phyloP scores from a whole-genome alignment of 768 basidiomycete species.

The Suillus brevipes region DNA sequence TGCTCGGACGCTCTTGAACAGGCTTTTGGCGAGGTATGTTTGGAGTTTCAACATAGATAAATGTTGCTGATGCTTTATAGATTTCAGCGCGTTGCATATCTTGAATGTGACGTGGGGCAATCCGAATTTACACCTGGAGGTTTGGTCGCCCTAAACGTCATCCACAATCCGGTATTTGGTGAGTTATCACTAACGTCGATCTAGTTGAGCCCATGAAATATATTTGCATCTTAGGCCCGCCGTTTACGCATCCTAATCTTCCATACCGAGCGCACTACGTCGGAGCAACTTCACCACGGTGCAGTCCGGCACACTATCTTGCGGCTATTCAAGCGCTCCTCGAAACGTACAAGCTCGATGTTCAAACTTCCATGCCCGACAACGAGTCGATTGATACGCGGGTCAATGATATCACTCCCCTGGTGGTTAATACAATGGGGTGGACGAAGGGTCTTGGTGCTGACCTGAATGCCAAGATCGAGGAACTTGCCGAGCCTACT shows the following conservation, averaged over 20 bases:
- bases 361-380: constrained; percentile 44
- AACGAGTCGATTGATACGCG: constrained; percentile 35
- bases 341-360: constrained; percentile 65
- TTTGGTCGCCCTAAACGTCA: constrained; percentile 74
- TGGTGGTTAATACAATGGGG: constrained; percentile 95
- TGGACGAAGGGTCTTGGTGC: constrained; percentile 94
- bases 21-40: constrained; percentile 55
- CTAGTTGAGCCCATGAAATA: not conserved
- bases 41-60: not conserved
- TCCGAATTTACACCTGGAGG: constrained; percentile 91
- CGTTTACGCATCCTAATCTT: constrained; percentile 79
- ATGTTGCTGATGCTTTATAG: constrained; percentile 35
- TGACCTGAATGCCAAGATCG: constrained; percentile 71
- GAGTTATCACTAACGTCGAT: constrained; percentile 2
- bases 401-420: constrained; percentile 64
- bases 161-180: constrained; percentile 76
- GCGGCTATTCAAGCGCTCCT: constrained; percentile 65
- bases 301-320: constrained; percentile 77
- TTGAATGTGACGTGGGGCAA: constrained; percentile 94
- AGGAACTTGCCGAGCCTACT: constrained; percentile 59
- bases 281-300: constrained; percentile 75
- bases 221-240: constrained; percentile 56
- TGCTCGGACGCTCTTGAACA: constrained; percentile 70
- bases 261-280: constrained; percentile 80
- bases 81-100: constrained; percentile 80